Evolutionary conservation across 768 basidiomycete genomes (phyloP), one percentile per base, ranked within the genome.

Genomic region (Pulveroboletus frians): DNA sequence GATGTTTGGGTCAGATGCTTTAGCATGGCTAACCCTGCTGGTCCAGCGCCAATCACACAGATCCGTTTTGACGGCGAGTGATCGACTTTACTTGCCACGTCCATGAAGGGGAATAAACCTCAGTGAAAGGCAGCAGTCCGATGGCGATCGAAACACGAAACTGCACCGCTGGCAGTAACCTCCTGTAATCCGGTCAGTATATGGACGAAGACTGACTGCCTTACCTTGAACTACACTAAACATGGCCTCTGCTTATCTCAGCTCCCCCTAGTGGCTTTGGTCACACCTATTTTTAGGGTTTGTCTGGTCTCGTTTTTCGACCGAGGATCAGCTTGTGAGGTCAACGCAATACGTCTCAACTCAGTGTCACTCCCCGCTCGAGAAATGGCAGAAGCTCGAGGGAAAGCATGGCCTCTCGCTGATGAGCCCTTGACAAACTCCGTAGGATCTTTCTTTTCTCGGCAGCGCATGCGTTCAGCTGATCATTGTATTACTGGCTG

Each of bases 261-360:
- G 51, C 48, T 8, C 11, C n/a, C 17, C 23, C 23, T 6, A 10
- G 9, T 36, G 11, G 27, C 20, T 42, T 5, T 14, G 5, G 15
- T 10, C 18, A 46, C 43, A 10, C 30, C 23, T 9, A 15, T 15
- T 8, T 8, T 17, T 4, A 18, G 9, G 17, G 10, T 35, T 44
- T 45, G 14, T 21, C 17, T 13, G 21, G 14, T 35, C 47, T 42
- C 10, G 23, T 9, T 45, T 39, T 48, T 69, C 65, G 88, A 88
- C 88, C 88, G 87, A 88, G 88, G 88, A 90, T 90, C 88, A 74
- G 69, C 73, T 69, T 70, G 88, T 90, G 88, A 89, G 87, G 88
- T 90, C 88, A 73, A 57, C 56, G 49, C 46, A 57, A 29, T 10
- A 39, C 39, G 43, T 30, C 21, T 35, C 32, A 43, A 47, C 14